Evolutionary conservation across 768 basidiomycete genomes (phyloP), one percentile per base, ranked within the genome.

Genomic region (Guyanaporus albipodus): DNA sequence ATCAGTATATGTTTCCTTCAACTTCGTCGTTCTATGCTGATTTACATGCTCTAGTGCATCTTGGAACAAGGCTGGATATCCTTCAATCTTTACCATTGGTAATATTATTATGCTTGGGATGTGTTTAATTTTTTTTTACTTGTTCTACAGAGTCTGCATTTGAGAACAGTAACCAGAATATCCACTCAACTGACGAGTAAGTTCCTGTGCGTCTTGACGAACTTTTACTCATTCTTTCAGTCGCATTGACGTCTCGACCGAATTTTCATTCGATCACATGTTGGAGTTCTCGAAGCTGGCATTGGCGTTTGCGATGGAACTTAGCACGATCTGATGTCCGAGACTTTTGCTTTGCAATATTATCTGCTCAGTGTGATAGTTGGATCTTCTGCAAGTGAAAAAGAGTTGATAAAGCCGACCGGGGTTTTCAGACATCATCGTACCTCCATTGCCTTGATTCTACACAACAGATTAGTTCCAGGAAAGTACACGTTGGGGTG

Each of bases 261-360:
- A 95, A 65, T 96, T 96, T 69, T 87, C 84, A 60, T 97, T 95
- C 64, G 67, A 72, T 6, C 93, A 97, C 64, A 91, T 94, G 88
- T 58, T 87, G 46, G 84, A 91, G 67, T 91, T 91, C 67, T 87
- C 87, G 40, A 91, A 91, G 71, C 71, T 91, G 43, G 85, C 83
- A 29, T 81, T 86, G 22, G 87, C 85, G 2, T 87, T 85, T 61
- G 86, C 80, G 9, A 76, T 90, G 52, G 89, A 91, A 63, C 74
- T 91, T 24, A 80, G 80, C 70, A 67, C 81, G 67, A 1, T 60
- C 11, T 61, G 29, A 28, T 15, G 7, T 17, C 39, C 14, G 8
- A 12, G 28, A 10, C 19, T 15, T 12, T 18, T 19, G 23, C n/a
- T 32, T 21, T 15, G 35, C 4, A 2, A 10, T 37, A 17, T 23